phyloP scores from a whole-genome alignment of 2,329 filamentous ascomycete species.

The Ophiostoma triangulosporum region DNA sequence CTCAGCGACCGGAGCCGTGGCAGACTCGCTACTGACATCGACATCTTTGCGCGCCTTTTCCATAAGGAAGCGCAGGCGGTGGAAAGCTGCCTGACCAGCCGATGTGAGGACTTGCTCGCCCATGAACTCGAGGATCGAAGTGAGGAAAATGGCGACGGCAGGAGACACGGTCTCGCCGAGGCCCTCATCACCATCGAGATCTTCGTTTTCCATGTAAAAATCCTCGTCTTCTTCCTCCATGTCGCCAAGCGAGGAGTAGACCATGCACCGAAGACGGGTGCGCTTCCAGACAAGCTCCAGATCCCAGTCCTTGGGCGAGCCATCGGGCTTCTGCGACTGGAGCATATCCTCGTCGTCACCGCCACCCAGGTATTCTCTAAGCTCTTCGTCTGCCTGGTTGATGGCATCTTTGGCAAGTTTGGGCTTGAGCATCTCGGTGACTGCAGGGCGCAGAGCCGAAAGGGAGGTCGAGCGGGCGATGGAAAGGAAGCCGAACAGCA shows the following conservation, averaged over 20 bases:
- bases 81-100: slow-evolving; percentile 70
- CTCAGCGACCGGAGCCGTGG: slow-evolving; percentile 39
- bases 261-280: slow-evolving; percentile 88
- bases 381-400: slow-evolving; percentile 27
- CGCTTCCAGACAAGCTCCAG: slow-evolving; percentile 91
- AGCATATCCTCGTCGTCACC: slow-evolving; percentile 60
- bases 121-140: slow-evolving; percentile 86
- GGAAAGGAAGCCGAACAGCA: slow-evolving; percentile 82
- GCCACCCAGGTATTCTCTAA: slow-evolving; percentile 75
- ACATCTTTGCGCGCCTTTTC: slow-evolving; percentile 46
- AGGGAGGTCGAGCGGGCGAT: slow-evolving; percentile 67
- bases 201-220: slow-evolving; percentile 68
- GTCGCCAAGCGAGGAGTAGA: slow-evolving; percentile 90
- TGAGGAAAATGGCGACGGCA: slow-evolving; percentile 88
- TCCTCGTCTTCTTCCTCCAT: slow-evolving; percentile 98
- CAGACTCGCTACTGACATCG: slow-evolving; percentile 21
- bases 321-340: slow-evolving; percentile 37
- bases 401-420: slow-evolving; percentile 61
- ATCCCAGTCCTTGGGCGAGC: slow-evolving; percentile 59
- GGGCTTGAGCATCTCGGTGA: slow-evolving; percentile 76
- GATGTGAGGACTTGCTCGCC: slow-evolving; percentile 84
- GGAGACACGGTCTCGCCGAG: slow-evolving; percentile 65
- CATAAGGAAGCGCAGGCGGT: slow-evolving; percentile 45
- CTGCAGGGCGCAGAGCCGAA: slow-evolving; percentile 61
- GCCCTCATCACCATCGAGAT: slow-evolving; percentile 48